These are phyloP conservation scores for Cryptococcus depauperatus DNA, from an alignment of 1,284 basidiomycete species.

Conservation along the genomic window DNA sequence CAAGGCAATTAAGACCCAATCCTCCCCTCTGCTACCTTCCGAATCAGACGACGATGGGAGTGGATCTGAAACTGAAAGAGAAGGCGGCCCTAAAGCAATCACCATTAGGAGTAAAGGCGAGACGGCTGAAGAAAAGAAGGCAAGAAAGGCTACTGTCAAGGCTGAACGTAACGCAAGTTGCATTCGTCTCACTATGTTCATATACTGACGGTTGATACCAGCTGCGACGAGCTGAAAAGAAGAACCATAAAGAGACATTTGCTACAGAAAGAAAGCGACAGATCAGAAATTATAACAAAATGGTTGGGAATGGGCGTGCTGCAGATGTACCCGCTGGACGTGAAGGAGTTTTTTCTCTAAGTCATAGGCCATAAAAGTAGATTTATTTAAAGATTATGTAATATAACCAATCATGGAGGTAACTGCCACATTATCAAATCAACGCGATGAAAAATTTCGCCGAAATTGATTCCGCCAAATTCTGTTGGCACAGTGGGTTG, in stretches of 20 bases:
- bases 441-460: too few relatives aligned
- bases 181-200: too few relatives aligned
- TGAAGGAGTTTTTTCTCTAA: constrained; percentile 31
- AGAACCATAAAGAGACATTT: constrained; percentile 66
- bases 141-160: constrained; percentile 82
- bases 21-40: not conserved
- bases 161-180: constrained; percentile 57
- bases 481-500: too few relatives aligned
- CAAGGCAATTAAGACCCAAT: constrained; percentile 20
- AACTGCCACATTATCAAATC: too few relatives aligned
- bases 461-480: too few relatives aligned
- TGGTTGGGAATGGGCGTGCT: constrained; percentile 40
- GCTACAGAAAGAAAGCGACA: constrained; percentile 65
- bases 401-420: too few relatives aligned
- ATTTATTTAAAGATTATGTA: too few relatives aligned
- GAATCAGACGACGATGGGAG: constrained; percentile 44
- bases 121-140: constrained; percentile 74
- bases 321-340: constrained; percentile 38
- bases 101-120: constrained; percentile 69
- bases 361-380: too few relatives aligned
- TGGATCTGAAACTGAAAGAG: constrained; percentile 41
- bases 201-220: too few relatives aligned
- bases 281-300: constrained; percentile 48
- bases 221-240: constrained; percentile 68
- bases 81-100: constrained; percentile 31